phyloP scores from a whole-genome alignment of 208 protist species.

The Leishmania mexicana region DNA sequence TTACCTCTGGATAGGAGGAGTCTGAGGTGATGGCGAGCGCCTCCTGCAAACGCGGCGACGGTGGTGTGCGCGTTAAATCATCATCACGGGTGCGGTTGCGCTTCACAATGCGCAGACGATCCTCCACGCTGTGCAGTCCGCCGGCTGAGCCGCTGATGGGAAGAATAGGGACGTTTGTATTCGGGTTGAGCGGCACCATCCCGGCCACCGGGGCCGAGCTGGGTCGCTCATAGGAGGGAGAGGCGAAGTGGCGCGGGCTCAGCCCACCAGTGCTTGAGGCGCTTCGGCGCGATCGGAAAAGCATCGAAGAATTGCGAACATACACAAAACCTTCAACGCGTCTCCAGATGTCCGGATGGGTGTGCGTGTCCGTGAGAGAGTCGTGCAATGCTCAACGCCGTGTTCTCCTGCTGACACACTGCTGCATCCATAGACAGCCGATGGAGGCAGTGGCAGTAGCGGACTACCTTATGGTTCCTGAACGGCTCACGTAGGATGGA shows the following conservation, averaged over 20 bases:
- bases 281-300: slow-evolving; percentile 36
- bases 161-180: slow-evolving; percentile 13
- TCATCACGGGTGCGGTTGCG: slow-evolving; percentile 43
- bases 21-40: background rate
- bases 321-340: background rate
- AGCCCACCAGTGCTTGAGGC: slow-evolving; percentile 2
- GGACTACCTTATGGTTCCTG: background rate
- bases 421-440: background rate
- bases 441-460: background rate
- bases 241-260: slow-evolving; percentile 16
- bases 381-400: background rate
- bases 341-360: background rate
- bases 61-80: slow-evolving; percentile 1
- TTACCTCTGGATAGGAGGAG: background rate
- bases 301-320: slow-evolving; percentile 20
- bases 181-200: slow-evolving; percentile 10
- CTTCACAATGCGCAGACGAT: slow-evolving; percentile 79
- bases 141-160: background rate
- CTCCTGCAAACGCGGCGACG: background rate
- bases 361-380: background rate
- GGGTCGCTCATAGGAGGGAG: slow-evolving; percentile 31
- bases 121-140: slow-evolving; percentile 54
- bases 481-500: background rate
- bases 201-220: slow-evolving; percentile 38
- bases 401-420: background rate